Conservation (phyloP, 108 stramenopile species). For the Pseudonitzschia pungens region DNA sequence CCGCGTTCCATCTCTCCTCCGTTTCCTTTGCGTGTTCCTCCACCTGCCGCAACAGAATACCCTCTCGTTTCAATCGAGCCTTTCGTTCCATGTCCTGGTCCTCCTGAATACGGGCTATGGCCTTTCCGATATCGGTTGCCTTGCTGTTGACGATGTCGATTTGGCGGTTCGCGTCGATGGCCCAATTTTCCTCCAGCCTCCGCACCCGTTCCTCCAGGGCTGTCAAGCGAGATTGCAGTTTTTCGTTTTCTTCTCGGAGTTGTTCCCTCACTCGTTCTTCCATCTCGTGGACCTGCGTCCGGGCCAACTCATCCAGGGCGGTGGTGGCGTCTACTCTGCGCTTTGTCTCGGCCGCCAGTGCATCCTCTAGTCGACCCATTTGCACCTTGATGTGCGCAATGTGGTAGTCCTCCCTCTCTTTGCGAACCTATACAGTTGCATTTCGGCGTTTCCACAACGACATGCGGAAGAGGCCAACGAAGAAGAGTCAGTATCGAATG, state of each 20-base stretch:
- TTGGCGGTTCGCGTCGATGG: constrained; percentile 51
- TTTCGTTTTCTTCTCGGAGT: constrained; percentile 51
- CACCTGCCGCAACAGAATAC: constrained; percentile 84
- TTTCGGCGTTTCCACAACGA: no score
- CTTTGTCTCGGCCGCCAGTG: constrained; percentile 73
- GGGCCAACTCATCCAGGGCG: constrained; percentile 55
- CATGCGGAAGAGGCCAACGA: no score
- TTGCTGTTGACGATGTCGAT: constrained; percentile 46
- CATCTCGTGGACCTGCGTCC: constrained; percentile 63
- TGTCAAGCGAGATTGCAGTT: constrained; percentile 48
- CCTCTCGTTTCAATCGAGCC: constrained; percentile 82
- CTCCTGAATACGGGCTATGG: constrained; percentile 50
- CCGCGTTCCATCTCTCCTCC: constrained; percentile 58
- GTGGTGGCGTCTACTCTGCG: constrained; percentile 79
- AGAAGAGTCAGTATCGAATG: no score
- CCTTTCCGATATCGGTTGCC: constrained; percentile 53
- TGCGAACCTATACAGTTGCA: constrained; percentile 56
- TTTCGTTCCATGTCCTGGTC: constrained; percentile 83
- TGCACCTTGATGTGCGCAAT: constrained; percentile 77
- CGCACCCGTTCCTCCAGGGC: constrained; percentile 55
- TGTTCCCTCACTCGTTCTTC: constrained; percentile 55
- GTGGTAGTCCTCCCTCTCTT: constrained; percentile 78
- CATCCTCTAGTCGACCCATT: constrained; percentile 65
- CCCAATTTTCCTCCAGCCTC: constrained; percentile 57
- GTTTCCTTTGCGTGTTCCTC: constrained; percentile 79